These are phyloP conservation scores for Puccinellia tenuiflora DNA, from an alignment of 176 grass and related monocot species.

Conservation along the genomic window DNA sequence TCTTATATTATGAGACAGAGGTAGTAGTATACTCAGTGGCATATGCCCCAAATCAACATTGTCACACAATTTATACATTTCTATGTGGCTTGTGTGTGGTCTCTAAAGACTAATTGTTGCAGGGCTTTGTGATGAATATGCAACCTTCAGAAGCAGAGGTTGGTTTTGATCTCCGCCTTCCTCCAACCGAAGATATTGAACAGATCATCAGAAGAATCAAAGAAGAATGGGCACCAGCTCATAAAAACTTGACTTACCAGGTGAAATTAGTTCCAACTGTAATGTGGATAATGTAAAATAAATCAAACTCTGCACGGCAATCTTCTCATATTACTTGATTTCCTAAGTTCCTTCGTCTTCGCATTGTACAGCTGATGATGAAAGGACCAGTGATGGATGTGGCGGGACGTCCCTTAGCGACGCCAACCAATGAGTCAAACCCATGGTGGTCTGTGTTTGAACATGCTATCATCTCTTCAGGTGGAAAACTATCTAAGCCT, in stretches of 20 bases:
- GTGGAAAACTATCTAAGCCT: slow-evolving; percentile 64
- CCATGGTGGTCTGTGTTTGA: slow-evolving; percentile 75
- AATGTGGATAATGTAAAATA: neutral
- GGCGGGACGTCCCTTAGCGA: slow-evolving; percentile 40
- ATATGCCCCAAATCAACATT: neutral
- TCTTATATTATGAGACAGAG: too few relatives aligned
- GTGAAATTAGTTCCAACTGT: slow-evolving; percentile 26
- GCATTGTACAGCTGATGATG: slow-evolving; percentile 37
- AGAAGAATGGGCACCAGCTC: slow-evolving; percentile 83
- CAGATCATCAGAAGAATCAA: slow-evolving; percentile 65
- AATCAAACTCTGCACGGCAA: neutral
- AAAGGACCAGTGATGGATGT: slow-evolving; percentile 52
- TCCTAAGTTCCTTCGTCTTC: neutral
- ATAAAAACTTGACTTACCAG: slow-evolving; percentile 79
- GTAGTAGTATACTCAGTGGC: neutral
- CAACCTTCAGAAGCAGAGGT: slow-evolving; percentile 98
- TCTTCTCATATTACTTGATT: neutral
- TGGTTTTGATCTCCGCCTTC: slow-evolving; percentile 86
- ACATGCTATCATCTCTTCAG: slow-evolving; percentile 53
- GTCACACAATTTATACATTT: neutral
- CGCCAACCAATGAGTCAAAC: slow-evolving; percentile 75
- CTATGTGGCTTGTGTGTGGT: neutral
- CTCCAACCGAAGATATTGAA: slow-evolving; percentile 69
- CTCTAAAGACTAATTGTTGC: slow-evolving; percentile 27
- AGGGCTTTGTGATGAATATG: slow-evolving; percentile 99